phyloP scores from a whole-genome alignment of 306 rosid genomes.

The Ormosia semicastrata region DNA sequence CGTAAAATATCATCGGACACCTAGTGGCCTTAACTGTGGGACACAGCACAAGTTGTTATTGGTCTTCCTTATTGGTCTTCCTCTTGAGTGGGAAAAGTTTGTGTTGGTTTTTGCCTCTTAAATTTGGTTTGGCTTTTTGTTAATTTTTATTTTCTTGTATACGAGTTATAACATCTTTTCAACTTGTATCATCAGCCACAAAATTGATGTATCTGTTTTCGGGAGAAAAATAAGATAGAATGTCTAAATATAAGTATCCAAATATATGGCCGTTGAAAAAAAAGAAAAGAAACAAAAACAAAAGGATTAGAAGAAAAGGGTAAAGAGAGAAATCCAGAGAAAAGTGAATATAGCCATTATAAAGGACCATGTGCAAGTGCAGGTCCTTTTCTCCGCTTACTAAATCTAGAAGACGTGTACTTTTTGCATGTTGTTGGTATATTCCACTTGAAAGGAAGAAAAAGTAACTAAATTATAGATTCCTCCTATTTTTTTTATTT shows the following conservation, averaged over 20 bases:
- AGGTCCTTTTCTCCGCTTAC: slow-evolving; percentile 17
- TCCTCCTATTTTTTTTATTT: not conserved
- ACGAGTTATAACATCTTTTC: not conserved
- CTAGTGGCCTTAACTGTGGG: not conserved
- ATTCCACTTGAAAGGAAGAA: not conserved
- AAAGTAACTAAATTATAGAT: not conserved
- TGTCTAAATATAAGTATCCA: not conserved
- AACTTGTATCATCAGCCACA: not conserved
- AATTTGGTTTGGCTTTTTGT: not conserved
- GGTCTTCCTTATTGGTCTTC: not conserved
- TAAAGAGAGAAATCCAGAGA: not conserved
- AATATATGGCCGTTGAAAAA: not conserved
- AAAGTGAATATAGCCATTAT: not conserved
- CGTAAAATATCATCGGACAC: not conserved
- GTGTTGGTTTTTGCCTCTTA: not conserved
- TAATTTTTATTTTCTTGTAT: not conserved
- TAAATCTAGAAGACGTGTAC: slow-evolving; percentile 21
- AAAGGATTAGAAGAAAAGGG: not conserved
- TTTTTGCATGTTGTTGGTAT: not conserved
- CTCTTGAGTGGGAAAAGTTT: not conserved
- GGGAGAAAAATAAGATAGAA: not conserved
- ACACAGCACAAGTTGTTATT: not conserved
- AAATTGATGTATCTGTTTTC: not conserved
- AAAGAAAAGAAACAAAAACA: not conserved
- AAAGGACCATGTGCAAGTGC: slow-evolving; percentile 26